Percentiles rank a stretch among this genome's conserved stretches.
Conservation (phyloP, 345 rosid species). For the Balakata baccata region DNA sequence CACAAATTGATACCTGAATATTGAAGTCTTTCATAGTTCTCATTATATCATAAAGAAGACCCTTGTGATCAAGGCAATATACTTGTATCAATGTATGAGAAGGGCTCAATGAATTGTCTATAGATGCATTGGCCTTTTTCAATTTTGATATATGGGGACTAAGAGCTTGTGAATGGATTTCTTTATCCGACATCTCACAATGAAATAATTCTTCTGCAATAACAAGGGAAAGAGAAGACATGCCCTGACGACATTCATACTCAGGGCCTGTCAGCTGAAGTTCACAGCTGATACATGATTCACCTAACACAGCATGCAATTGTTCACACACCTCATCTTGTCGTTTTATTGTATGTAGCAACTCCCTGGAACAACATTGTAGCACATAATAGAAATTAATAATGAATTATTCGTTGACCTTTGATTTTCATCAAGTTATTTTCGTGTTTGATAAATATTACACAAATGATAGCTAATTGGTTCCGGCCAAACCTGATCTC, state of each 20-base stretch:
- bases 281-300: conserved; percentile 74
- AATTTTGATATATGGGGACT: conserved; percentile 54
- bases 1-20: conserved; percentile 48
- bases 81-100: conserved; percentile 74
- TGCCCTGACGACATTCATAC: conserved; percentile 51
- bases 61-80: conserved; percentile 67
- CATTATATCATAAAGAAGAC: conserved; percentile 70
- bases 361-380: conserved; percentile 52
- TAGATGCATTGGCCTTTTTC: conserved; percentile 45
- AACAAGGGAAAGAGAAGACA: conserved; percentile 51
- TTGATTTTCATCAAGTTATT: background rate
- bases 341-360: conserved; percentile 54
- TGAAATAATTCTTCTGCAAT: conserved; percentile 57
- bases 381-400: conserved; percentile 10
- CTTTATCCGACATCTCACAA: conserved; percentile 48
- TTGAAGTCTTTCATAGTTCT: conserved; percentile 79
- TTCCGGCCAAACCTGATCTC: background rate
- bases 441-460: background rate
- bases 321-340: conserved; percentile 57
- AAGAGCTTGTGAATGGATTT: conserved; percentile 49
- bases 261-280: conserved; percentile 67
- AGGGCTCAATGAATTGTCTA: conserved; percentile 81
- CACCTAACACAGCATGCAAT: conserved; percentile 63
- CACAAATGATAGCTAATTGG: background rate
- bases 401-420: background rate